phyloP scores from a whole-genome alignment of 768 basidiomycete species.

The Lactarius vividus region DNA sequence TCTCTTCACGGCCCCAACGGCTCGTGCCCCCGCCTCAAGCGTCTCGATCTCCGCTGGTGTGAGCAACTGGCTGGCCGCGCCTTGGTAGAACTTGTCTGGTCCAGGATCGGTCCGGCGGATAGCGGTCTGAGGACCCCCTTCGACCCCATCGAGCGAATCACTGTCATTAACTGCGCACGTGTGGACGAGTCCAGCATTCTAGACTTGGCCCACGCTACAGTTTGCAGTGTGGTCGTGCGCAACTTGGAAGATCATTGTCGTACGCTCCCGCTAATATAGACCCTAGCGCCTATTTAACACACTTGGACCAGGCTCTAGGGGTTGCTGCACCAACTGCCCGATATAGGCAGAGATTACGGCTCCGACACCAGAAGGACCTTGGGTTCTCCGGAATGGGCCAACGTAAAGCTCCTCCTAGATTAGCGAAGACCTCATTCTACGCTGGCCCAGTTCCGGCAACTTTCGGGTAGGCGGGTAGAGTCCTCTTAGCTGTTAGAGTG shows the following conservation, averaged over 20 bases:
- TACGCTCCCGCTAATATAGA: conserved; percentile 36
- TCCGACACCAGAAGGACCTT: conserved; percentile 35
- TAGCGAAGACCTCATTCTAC: neutral
- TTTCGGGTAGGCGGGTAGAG: neutral
- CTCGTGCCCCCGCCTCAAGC: conserved; percentile 46
- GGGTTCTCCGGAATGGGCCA: conserved; percentile 19
- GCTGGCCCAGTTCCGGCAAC: neutral
- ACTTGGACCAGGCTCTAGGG: conserved; percentile 39
- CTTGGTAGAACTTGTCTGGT: conserved; percentile 49
- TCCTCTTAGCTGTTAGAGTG: neutral
- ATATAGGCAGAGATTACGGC: conserved; percentile 51
- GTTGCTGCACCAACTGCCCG: conserved; percentile 56
- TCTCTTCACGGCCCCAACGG: conserved; percentile 40
- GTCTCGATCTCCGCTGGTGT: conserved; percentile 60
- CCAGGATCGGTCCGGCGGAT: conserved; percentile 33
- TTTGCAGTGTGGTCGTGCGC: conserved; percentile 46
- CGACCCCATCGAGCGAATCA: conserved; percentile 43
- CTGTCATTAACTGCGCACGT: conserved; percentile 55
- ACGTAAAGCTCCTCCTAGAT: conserved; percentile 29
- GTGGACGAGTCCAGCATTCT: conserved; percentile 55
- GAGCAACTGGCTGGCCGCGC: conserved; percentile 50
- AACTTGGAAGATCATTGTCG: conserved; percentile 50
- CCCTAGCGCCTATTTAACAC: conserved; percentile 1
- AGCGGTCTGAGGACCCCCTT: conserved; percentile 7
- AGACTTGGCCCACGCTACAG: conserved; percentile 45